Conservation (phyloP, 495 filamentous ascomycete species). For the Hamigera avellanea region DNA sequence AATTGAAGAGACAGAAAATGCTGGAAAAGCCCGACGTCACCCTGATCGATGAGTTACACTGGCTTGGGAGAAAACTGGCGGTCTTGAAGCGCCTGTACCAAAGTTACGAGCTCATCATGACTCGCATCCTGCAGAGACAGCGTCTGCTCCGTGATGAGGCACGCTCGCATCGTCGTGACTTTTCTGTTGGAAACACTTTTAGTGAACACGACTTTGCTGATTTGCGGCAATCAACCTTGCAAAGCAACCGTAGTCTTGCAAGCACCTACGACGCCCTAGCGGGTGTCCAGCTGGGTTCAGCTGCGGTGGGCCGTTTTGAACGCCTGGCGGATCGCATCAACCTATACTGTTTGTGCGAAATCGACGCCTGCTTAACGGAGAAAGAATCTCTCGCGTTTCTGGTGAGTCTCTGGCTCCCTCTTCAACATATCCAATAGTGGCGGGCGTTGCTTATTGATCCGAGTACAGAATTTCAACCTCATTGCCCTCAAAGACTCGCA, state of each 20-base stretch:
- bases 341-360: conserved; percentile 69
- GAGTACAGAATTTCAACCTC: conserved; percentile 67
- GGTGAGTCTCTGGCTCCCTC: conserved; percentile 20
- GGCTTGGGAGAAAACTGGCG: conserved; percentile 53
- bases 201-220: conserved; percentile 20
- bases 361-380: conserved; percentile 66
- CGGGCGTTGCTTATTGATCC: background rate
- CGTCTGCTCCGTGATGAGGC: conserved; percentile 29
- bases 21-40: conserved; percentile 44
- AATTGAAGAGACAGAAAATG: conserved; percentile 45
- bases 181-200: conserved; percentile 15
- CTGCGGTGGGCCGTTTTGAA: conserved; percentile 63
- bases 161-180: conserved; percentile 10
- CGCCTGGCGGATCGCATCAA: conserved; percentile 64
- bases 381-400: conserved; percentile 68
- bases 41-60: conserved; percentile 61
- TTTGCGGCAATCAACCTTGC: conserved; percentile 14
- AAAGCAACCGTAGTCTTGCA: conserved; percentile 12
- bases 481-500: conserved; percentile 75
- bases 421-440: too few relatives aligned
- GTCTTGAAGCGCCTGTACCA: conserved; percentile 66
- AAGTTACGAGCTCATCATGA: conserved; percentile 69
- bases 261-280: conserved; percentile 22
- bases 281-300: conserved; percentile 48
- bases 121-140: conserved; percentile 51